Base-by-base conservation (phyloP, 768 basidiomycete species). In the Butyriboletus loyo region DNA sequence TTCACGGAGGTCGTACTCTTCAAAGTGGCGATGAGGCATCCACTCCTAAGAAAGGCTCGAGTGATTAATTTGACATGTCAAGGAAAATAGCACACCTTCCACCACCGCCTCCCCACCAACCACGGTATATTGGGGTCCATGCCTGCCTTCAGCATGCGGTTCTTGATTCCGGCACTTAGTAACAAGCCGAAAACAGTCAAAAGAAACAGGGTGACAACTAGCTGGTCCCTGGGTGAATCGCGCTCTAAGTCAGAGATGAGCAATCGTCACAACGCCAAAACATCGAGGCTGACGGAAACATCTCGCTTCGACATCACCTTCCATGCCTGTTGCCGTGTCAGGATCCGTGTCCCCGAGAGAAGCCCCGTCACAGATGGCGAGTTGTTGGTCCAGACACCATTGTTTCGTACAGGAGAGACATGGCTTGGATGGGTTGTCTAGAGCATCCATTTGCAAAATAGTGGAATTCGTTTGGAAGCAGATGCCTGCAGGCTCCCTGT, bases 341-440 rank as follows among this genome's bases (percentile, higher is more conserved):
- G 90, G 90, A 70, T 97, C 83, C 22, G 89, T 85, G 63, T 93
- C 89, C 24, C 93, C 94, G 47, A 95, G 72, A 45, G 81, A 79
- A 42, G 91, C 91, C 25, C 87, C 87, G 10, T 80, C 79, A 67
- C 91, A 96, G 39, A 92, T 95, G 15, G 79, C 74, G 34, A 97
- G 76, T 64, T 93, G 91, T 70, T 92, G 94, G 66, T 96, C 90
- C 50, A 94, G 75, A 72, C 94, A 97, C 89, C 94, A 97, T 65
- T 93, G 89, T 65, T 93, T 92, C 10, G 92, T 96, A 68, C 94
- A 97, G 6, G 91, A 89, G 24, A 93, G 77, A 69, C 94, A 97
- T 9, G 94, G 93, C 69, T 96, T 92, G 17, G 83, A 83, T 2
- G 91, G 89, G 62, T 89, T 86, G 66, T 92, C 86, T 28, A 92